Base-by-base conservation (phyloP, 805 yeast genomes). In the Candida hispaniensis region DNA sequence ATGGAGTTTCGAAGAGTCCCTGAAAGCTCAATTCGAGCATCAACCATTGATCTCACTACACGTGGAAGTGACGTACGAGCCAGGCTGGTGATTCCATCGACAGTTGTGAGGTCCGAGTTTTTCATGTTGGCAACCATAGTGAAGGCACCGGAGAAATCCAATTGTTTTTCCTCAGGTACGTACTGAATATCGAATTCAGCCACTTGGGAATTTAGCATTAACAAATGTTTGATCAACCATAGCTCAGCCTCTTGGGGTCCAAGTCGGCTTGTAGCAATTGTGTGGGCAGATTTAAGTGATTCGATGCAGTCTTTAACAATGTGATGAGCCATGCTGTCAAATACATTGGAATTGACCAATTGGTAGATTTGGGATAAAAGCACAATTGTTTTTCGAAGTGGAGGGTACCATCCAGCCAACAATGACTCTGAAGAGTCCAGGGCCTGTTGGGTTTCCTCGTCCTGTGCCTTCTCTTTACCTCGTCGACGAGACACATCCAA, bases 261-360 rank as follows among this genome's bases (percentile, higher is more conserved):
- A 16, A 68, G 56, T 44, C 65, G 58, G 5, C 60, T 46, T 20
- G 54, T 46, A 5, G 72, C 64, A 14, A 69, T 47, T 4, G 62
- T 58, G 44, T 67, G 67, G 8, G 79, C 77, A 10, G 60, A 56
- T 38, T 69, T 67, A 46, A 83, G 56, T 5, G 91, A 71, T 10
- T 59, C 48, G 21, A 83, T 69, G 47, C 91, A 76, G 26, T 78
- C 69, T 50, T 81, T 94, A 4, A 88, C 79, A 34, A 83, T 75
- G 39, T 79, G 73, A 52, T 83, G 94, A 0, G 95, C 94, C 44
- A 86, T 58, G 49, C 82, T 94, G 52, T 83, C 94, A 58, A 86
- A 88, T 2, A 83, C 79, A 8, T 45, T 32, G 2, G 86, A 73
- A 44, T 77, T 76, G 21, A 88, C 69, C 47, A 85, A 61, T 47